These are phyloP conservation scores for Linum usitatissimum DNA, from an alignment of 345 rosid species.

Conservation along the genomic window DNA sequence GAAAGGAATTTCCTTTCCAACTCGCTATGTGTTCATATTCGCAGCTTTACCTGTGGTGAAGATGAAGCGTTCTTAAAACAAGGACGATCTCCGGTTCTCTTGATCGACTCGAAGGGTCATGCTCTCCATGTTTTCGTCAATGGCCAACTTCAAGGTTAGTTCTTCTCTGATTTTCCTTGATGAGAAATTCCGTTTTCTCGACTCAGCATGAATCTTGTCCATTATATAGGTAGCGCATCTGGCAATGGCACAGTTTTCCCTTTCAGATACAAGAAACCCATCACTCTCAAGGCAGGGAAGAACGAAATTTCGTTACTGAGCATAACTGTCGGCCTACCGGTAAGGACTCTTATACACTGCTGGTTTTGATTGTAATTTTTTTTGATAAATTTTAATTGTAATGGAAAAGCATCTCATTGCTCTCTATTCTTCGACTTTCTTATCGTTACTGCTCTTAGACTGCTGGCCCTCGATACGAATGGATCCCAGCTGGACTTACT, in stretches of 20 bases:
- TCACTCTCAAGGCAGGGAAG: slow-evolving; percentile 64
- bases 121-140: slow-evolving; percentile 81
- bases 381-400: too few relatives aligned
- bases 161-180: background rate
- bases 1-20: slow-evolving; percentile 2
- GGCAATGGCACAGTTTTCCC: slow-evolving; percentile 66
- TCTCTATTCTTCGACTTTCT: slow-evolving; percentile 2
- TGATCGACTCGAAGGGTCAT: slow-evolving; percentile 86
- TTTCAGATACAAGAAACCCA: slow-evolving; percentile 41
- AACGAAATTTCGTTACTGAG: slow-evolving; percentile 70
- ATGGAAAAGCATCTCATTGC: background rate
- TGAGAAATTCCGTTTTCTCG: background rate
- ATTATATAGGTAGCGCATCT: slow-evolving; percentile 48
- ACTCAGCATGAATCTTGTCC: background rate
- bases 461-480: slow-evolving; percentile 84
- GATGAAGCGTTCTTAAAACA: slow-evolving; percentile 51
- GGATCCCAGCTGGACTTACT: slow-evolving; percentile 63
- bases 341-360: slow-evolving; percentile 23
- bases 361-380: background rate
- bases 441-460: slow-evolving; percentile 40
- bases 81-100: slow-evolving; percentile 45
- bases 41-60: slow-evolving; percentile 46
- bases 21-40: slow-evolving; percentile 12
- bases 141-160: slow-evolving; percentile 52
- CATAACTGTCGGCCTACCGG: slow-evolving; percentile 84